Evolutionary conservation across 2,329 filamentous ascomycete species (phyloP).

Genomic region (Sporothrix globosa): DNA sequence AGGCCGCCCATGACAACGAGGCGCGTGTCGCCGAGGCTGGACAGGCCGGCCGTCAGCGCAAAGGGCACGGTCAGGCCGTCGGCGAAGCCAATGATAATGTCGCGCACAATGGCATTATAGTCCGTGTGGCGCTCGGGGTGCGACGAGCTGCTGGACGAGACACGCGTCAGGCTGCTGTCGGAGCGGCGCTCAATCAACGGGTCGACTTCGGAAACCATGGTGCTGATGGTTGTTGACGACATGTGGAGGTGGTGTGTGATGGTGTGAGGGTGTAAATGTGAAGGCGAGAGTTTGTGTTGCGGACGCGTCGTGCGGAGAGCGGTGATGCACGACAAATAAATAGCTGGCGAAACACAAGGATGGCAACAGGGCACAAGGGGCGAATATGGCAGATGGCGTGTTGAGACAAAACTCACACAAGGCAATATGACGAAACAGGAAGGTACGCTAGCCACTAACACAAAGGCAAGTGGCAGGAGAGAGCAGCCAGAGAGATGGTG

Average conservation of each 20-base stretch:
- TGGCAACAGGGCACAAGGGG: neutral
- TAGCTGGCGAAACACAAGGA: neutral
- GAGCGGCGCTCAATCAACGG: conserved; percentile 36
- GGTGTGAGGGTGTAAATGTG: neutral
- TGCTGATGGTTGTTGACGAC: conserved; percentile 28
- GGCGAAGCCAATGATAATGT: conserved; percentile 75
- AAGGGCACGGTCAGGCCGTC: conserved; percentile 82
- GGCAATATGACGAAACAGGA: conserved; percentile 32
- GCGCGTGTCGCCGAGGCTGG: conserved; percentile 64
- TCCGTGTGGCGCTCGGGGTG: conserved; percentile 40
- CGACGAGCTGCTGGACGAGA: conserved; percentile 30
- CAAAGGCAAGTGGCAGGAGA: neutral
- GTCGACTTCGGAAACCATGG: conserved; percentile 32
- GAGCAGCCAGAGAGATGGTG: neutral
- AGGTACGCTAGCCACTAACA: conserved; percentile 36
- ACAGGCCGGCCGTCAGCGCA: conserved; percentile 74
- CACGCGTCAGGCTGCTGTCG: conserved; percentile 35
- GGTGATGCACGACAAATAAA: neutral
- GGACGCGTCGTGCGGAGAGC: too few species aligned
- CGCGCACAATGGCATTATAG: conserved; percentile 56
- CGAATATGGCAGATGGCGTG: neutral
- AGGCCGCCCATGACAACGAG: conserved; percentile 73
- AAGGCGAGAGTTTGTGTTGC: too few species aligned
- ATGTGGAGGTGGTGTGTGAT: neutral
- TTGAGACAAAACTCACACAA: neutral